A percentile compares a stretch with the other conserved stretches of the same genome.
Conservation (phyloP, 805 yeast genomes). For the Teunomyces panamensis region DNA sequence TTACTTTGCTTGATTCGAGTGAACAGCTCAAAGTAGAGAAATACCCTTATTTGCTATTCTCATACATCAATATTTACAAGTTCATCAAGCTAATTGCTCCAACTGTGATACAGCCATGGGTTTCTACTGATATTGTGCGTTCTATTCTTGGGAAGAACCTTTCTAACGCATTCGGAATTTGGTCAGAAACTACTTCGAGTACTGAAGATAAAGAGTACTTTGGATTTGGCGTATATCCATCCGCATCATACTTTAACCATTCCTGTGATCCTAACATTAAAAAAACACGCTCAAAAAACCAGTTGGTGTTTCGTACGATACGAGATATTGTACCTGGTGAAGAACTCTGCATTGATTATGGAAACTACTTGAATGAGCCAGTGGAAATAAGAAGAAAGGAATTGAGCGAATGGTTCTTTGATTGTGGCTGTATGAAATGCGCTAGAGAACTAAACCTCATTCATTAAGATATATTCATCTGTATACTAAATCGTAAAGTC, state of each 20-base stretch:
- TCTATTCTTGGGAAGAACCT: conserved; percentile 55
- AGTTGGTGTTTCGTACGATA: conserved; percentile 42
- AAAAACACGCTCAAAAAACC: conserved; percentile 40
- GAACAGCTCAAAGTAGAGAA: conserved; percentile 44
- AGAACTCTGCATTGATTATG: conserved; percentile 61
- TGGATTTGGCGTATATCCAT: conserved; percentile 60
- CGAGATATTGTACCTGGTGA: conserved; percentile 40
- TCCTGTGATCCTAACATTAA: conserved; percentile 57
- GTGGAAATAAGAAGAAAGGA: conserved; percentile 39
- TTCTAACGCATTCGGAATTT: conserved; percentile 68
- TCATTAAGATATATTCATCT: not conserved
- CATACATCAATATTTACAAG: conserved; percentile 48
- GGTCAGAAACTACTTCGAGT: conserved; percentile 42
- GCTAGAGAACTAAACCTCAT: conserved; percentile 12
- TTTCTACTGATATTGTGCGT: conserved; percentile 42
- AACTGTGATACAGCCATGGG: conserved; percentile 24
- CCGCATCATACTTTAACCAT: conserved; percentile 67
- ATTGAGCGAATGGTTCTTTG: conserved; percentile 57
- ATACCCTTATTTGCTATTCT: conserved; percentile 47
- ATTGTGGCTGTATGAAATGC: conserved; percentile 53
- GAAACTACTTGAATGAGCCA: conserved; percentile 44
- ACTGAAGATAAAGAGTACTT: conserved; percentile 52
- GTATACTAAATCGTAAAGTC: conserved; percentile 44
- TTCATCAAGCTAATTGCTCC: conserved; percentile 43
- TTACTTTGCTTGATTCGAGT: conserved; percentile 49